Evolutionary conservation across 495 filamentous ascomycete species (phyloP).

Genomic region (Ramalina intermedia): DNA sequence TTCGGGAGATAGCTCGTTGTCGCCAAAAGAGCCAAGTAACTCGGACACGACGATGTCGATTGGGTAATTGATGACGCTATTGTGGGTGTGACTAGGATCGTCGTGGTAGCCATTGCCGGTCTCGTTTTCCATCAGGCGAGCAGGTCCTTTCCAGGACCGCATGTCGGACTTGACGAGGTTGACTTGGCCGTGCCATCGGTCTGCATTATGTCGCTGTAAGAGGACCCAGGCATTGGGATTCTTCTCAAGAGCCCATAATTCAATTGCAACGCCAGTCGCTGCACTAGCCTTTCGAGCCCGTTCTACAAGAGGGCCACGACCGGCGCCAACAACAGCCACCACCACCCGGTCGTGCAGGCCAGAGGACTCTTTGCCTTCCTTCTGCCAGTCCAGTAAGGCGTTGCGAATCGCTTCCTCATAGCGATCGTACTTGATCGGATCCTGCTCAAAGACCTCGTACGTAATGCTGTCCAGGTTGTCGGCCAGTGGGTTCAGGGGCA

Average conservation of each 20-base stretch:
- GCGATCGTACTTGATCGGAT: constrained; percentile 93
- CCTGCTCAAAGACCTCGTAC: constrained; percentile 97
- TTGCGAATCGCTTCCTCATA: constrained; percentile 75
- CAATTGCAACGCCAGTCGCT: constrained; percentile 58
- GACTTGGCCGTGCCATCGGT: constrained; percentile 58
- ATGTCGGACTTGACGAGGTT: constrained; percentile 91
- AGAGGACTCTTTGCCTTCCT: constrained; percentile 55
- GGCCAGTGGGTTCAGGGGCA: constrained; percentile 82
- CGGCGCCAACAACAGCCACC: constrained; percentile 84
- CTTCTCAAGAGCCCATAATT: constrained; percentile 90
- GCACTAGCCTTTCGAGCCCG: constrained; percentile 67
- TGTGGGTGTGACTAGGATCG: not conserved
- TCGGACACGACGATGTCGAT: constrained; percentile 93
- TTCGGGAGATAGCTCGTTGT: constrained; percentile 84
- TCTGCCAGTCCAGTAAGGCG: constrained; percentile 69
- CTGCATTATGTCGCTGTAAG: constrained; percentile 69
- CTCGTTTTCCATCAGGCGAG: constrained; percentile 1
- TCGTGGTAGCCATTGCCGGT: not conserved
- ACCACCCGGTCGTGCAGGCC: constrained; percentile 57
- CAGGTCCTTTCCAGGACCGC: constrained; percentile 77
- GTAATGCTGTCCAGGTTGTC: constrained; percentile 95
- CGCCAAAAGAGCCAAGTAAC: constrained; percentile 80
- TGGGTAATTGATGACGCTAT: constrained; percentile 18
- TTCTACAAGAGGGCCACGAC: constrained; percentile 80
- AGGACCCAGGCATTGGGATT: constrained; percentile 95